Conservation (phyloP, 2,329 filamentous ascomycete genomes). For the Thielaviopsis cerberus region DNA sequence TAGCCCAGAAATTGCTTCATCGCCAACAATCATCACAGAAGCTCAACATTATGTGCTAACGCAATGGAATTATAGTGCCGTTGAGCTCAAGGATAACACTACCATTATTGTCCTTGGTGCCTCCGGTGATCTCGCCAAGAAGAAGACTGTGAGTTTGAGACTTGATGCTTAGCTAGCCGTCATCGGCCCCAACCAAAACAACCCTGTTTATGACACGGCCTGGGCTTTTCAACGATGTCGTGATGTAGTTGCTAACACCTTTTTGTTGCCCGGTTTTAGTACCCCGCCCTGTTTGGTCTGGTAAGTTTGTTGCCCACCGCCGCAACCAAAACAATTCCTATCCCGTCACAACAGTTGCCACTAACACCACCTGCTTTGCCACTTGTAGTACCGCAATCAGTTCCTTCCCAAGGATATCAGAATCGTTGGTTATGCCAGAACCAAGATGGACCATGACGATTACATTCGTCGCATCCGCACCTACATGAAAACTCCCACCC, state of each 20-base stretch:
- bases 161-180: slow-evolving; percentile 12
- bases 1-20: neutral
- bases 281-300: slow-evolving; percentile 90
- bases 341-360: neutral
- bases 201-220: neutral
- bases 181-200: slow-evolving; percentile 3
- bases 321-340: neutral
- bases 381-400: slow-evolving; percentile 77
- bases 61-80: slow-evolving; percentile 34
- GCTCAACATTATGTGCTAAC: neutral
- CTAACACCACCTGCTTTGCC: neutral
- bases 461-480: slow-evolving; percentile 87
- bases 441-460: slow-evolving; percentile 97
- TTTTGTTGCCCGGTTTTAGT: slow-evolving; percentile 32
- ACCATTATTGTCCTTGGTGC: slow-evolving; percentile 90
- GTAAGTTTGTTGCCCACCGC: slow-evolving; percentile 43
- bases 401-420: slow-evolving; percentile 93
- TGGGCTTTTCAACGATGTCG: neutral
- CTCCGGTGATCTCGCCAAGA: slow-evolving; percentile 95
- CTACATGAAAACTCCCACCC: slow-evolving; percentile 96
- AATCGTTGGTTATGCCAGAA: slow-evolving; percentile 96
- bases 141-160: slow-evolving; percentile 67
- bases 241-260: neutral
- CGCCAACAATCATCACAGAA: neutral
- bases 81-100: slow-evolving; percentile 98